Base-by-base conservation (phyloP, 1,284 basidiomycete species). In the Ceratobasidium sp. region DNA sequence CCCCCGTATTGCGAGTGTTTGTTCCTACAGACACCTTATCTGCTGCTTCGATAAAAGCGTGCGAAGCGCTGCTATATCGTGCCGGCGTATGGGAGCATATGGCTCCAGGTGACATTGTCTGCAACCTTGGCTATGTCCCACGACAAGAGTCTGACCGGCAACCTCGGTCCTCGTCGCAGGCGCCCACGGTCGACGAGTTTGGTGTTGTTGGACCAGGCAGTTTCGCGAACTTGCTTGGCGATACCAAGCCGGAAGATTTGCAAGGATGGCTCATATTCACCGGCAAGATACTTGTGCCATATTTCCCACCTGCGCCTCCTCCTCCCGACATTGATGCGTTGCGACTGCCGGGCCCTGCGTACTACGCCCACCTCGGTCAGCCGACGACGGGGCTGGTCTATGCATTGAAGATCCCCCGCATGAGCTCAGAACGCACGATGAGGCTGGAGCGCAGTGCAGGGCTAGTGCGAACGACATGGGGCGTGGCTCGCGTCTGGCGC, bases 71-170 rank as follows among this genome's bases (percentile, higher is more conserved):
- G 78, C 83, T 93, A 5, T 80, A 85, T 21, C 82, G 84, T 0
- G 84, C 85, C 1, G 89, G 86, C 0, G 82, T 93, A 4, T 92
- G 91, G 91, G 81, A 84, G 10, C 85, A 90, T 75, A 84, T 93
- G 39, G 90, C 88, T 1, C 84, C 84, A 0, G 91, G 92, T 1
- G 91, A 93, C 77, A 79, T 92, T 46, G 84, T 93, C 26, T 92
- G 89, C 79, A 93, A 93, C 78, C 83, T 93, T 61, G 91, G 91
- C 6, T 92, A 87, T 76, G 83, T 93, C 8, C 87, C 87, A 0
- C 83, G 84, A 0, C 78, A 79, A 16, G 77, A 76, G 23, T 78
- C 79, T 12, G 77, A 76, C 21, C 75, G 81, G n/a, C 82, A 85
- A 1, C 78, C 73, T n/a, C 58, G 74, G 10, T 70, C 74, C 26